Evolutionary conservation across 2,329 filamentous ascomycete species (phyloP), one percentile per base, ranked within the genome.

Genomic region (Neobulgaria alba): DNA sequence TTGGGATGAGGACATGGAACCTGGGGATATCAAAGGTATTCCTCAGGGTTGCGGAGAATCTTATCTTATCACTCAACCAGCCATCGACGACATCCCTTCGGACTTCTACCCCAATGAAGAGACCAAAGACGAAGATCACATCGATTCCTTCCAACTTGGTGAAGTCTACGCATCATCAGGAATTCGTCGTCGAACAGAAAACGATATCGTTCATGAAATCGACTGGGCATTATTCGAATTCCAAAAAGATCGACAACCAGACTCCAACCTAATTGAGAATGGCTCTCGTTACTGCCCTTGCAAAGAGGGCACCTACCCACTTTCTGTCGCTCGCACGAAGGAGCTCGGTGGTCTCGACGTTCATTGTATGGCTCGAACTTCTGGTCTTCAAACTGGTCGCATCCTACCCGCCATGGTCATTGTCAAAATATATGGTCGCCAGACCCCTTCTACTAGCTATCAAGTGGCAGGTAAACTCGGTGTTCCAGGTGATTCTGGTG

Each of bases 181-280:
- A 5, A 83, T 96, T 43, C 79, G 87, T 3, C 78, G 90, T 20
- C 81, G 84, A 58, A 72, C 69, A 38, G 73, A 81, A 44, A 71
- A 82, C 46, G 79, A 82, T 3, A 67, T 93, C 17, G 69, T 85
- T 4, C 90, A 95, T 59, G 90, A 96, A 61, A 88, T 96, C 33
- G 90, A 96, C 61, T 96, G 90, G 90, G 88, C 89, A 0, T 67
- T 96, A 2, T 88, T 96, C 53, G 78, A 85, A 51, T 85, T 96
- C 48, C 68, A 82, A 9, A 69, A 80, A 3, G 73, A 80, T 9
- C 77, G 90, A 1, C 66, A 80, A 10, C 85, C 90, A 3, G 68
- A 73, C 0, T 73, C 77, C 44, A 95, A 95, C 53, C 63, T 75
- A 9, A 81, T 95, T 16, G 76, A 76, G 7, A 43, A 55, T 3